Evolutionary conservation across 495 filamentous ascomycete species (phyloP).

Genomic region (Mycothermus thermophilus): DNA sequence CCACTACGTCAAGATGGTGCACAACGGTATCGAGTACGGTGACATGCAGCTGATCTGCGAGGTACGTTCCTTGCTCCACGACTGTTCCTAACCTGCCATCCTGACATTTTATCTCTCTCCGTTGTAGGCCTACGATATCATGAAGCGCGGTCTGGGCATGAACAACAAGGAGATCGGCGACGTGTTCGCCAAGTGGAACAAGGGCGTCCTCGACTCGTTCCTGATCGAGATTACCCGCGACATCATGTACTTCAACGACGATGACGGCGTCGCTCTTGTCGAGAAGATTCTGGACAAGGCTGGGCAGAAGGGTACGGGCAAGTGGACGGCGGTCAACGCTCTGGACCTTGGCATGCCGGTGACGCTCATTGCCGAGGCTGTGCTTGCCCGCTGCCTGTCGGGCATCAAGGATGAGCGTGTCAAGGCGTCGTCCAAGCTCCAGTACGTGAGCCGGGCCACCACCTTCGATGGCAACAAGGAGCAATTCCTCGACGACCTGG

Average conservation of each 20-base stretch:
- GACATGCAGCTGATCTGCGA: slow-evolving; percentile 99
- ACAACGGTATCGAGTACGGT: slow-evolving; percentile 99
- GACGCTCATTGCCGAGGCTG: slow-evolving; percentile 92
- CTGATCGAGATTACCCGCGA: slow-evolving; percentile 98
- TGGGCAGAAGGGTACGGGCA: slow-evolving; percentile 98
- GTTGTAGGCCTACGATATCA: slow-evolving; percentile 99
- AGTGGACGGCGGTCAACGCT: slow-evolving; percentile 99
- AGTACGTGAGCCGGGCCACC: slow-evolving; percentile 53
- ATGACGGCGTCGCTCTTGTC: slow-evolving; percentile 76
- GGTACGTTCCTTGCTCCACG: too few relatives aligned
- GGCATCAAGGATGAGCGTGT: slow-evolving; percentile 88
- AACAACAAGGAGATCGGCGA: slow-evolving; percentile 85
- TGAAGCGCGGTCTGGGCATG: slow-evolving; percentile 90
- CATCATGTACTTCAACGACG: slow-evolving; percentile 92
- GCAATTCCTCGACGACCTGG: slow-evolving; percentile 86
- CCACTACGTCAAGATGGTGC: slow-evolving; percentile 99
- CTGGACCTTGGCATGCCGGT: slow-evolving; percentile 98
- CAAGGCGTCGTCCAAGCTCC: slow-evolving; percentile 64
- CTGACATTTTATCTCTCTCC: too few relatives aligned
- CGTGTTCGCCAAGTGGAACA: slow-evolving; percentile 93
- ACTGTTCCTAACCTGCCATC: neutral
- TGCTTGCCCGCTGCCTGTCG: slow-evolving; percentile 87
- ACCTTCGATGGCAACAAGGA: slow-evolving; percentile 82
- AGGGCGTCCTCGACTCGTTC: slow-evolving; percentile 96
- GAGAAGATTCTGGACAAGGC: slow-evolving; percentile 99